These are phyloP conservation scores for Saccharomyces jurei DNA, from an alignment of 805 yeast genomes.

Conservation along the genomic window DNA sequence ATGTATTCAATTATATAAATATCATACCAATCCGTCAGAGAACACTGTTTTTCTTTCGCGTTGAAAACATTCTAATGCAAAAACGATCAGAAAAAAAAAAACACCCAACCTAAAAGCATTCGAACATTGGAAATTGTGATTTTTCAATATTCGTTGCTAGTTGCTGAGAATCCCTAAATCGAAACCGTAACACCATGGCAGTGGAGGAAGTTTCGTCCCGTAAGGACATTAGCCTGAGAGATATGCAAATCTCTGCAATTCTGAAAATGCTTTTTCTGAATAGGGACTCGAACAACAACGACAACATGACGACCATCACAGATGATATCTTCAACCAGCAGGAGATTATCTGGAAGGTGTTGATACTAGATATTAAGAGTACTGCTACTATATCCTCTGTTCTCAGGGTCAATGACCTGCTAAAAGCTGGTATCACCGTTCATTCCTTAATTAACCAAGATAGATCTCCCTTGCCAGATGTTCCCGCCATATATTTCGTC, in stretches of 20 bases:
- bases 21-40: background rate
- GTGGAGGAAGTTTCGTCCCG: constrained; percentile 12
- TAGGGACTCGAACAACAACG: constrained; percentile 44
- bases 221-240: constrained; percentile 31
- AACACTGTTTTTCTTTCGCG: background rate
- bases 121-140: too few species aligned
- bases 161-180: background rate
- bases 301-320: constrained; percentile 22
- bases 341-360: constrained; percentile 83
- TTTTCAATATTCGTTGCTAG: background rate
- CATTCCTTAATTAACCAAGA: constrained; percentile 66
- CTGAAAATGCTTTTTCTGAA: constrained; percentile 84
- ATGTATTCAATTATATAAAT: constrained; percentile 1
- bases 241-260: constrained; percentile 38
- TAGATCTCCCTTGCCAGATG: constrained; percentile 85
- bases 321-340: constrained; percentile 50
- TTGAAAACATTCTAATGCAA: background rate
- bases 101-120: too few species aligned
- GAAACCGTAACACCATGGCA: background rate
- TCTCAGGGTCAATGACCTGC: constrained; percentile 82
- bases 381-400: constrained; percentile 85
- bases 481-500: constrained; percentile 87
- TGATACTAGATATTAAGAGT: constrained; percentile 72
- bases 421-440: constrained; percentile 85
- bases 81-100: background rate